Evolutionary conservation across 495 filamentous ascomycete genomes (phyloP), one percentile per base, ranked within the genome.

Genomic region (Penicillium crystallinum): DNA sequence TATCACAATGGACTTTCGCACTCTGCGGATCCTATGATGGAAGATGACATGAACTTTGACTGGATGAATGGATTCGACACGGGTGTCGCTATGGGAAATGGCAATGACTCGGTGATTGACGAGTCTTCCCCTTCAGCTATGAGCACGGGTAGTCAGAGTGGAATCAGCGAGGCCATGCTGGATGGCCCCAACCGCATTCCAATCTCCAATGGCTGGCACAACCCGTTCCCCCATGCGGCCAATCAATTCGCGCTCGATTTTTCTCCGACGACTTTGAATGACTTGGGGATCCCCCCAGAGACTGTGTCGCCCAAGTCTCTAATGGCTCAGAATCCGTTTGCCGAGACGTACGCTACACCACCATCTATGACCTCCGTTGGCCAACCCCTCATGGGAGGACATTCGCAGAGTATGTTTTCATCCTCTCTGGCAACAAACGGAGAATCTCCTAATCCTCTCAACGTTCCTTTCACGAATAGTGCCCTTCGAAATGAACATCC

Each of bases 91-190:
- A 83, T 90, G 67, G 77, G 81, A 52, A 82, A 79, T 44, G 68
- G 68, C 21, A 83, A 84, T 53, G 90, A 95, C 56, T 86, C 84
- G 50, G 88, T 84, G 8, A 80, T 97, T 44, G 93, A 95, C 56
- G 90, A 88, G 35, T 97, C 93, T 10, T 97, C 95, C 6, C 93
- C 93, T 7, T 97, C 91, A 8, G 92, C 88, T 19, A 90, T 96
- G 61, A 96, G 91, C 69, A 93, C 88, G 15, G 88, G 86, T 23
- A 96, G 91, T 61, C 91, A 92, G 57, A 92, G 87, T 68, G 89
- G 87, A 12, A 87, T 95, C 60, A 96, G 90, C 67, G 92, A 97
- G 62, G 81, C 90, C 51, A 91, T 96, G 87, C 73, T 95, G 35
- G 90, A 96, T 65, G 89, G 87, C 5, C 84, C 87, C 10, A 87